A percentile compares a stretch with the other conserved stretches of the same genome.
Conservation (phyloP, 208 protist genomes). For the Wallacemonas sp. region DNA sequence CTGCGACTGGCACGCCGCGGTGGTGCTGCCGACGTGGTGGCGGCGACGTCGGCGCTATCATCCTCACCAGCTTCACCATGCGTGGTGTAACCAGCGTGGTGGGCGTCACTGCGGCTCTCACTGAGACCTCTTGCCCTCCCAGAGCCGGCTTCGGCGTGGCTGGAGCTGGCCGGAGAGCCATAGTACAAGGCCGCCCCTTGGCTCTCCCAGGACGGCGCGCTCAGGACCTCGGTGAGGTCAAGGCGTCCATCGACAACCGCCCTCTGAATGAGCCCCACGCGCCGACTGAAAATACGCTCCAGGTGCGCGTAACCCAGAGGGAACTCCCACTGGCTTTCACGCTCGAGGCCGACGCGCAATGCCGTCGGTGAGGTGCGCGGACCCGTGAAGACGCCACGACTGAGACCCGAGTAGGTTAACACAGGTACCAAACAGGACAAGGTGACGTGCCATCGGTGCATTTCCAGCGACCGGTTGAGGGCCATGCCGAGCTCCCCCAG, state of each 20-base stretch:
- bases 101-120: neutral
- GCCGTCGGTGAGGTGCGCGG: slow-evolving; percentile 48
- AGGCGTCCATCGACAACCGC: slow-evolving; percentile 9
- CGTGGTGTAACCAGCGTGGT: neutral
- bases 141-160: neutral
- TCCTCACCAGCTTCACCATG: no score
- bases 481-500: slow-evolving; percentile 75
- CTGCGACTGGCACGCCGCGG: neutral
- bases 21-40: neutral
- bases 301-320: slow-evolving; percentile 34
- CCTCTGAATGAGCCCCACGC: slow-evolving; percentile 29
- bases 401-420: slow-evolving; percentile 74
- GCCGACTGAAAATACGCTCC: slow-evolving; percentile 10
- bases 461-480: slow-evolving; percentile 76
- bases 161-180: neutral
- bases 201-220: neutral
- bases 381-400: slow-evolving; percentile 83
- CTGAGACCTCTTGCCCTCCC: neutral
- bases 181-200: neutral
- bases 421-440: slow-evolving; percentile 81
- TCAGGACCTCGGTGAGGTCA: neutral
- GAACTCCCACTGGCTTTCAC: slow-evolving; percentile 49
- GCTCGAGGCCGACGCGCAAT: slow-evolving; percentile 64
- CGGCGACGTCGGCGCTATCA: no score
- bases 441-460: slow-evolving; percentile 87